These are phyloP conservation scores for Coemansia sp. DNA, from an alignment of 192 early-diverging fungal species.

Conservation along the genomic window DNA sequence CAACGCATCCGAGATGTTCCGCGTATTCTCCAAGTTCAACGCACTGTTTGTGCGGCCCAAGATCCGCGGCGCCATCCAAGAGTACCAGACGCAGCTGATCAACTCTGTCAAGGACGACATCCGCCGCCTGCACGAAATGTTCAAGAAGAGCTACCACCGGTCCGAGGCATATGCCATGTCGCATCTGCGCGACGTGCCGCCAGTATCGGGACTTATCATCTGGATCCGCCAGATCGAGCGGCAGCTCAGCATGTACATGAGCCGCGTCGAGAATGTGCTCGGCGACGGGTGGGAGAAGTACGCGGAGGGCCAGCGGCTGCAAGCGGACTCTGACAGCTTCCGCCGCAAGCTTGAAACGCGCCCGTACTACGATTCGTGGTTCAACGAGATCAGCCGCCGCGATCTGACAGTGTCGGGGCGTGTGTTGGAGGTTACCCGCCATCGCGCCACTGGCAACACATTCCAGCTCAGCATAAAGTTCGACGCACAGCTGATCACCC, in stretches of 20 bases:
- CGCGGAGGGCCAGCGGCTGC: constrained; percentile 92
- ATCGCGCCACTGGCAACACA: constrained; percentile 68
- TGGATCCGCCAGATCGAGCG: constrained; percentile 98
- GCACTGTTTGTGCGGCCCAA: constrained; percentile 98
- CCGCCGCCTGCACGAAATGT: constrained; percentile 90
- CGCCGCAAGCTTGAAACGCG: constrained; percentile 91
- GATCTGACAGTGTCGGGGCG: constrained; percentile 84
- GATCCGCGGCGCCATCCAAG: constrained; percentile 99
- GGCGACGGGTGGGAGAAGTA: constrained; percentile 97
- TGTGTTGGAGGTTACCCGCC: constrained; percentile 85
- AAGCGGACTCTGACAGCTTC: constrained; percentile 86
- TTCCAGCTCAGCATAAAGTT: constrained; percentile 90
- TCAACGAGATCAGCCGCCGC: constrained; percentile 74
- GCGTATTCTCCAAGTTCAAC: constrained; percentile 99
- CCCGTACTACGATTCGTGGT: constrained; percentile 90
- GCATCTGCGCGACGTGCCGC: constrained; percentile 88
- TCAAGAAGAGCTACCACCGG: constrained; percentile 86
- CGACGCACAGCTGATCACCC: constrained; percentile 87
- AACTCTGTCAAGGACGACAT: constrained; percentile 99
- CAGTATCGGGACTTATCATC: constrained; percentile 89
- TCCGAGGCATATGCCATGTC: constrained; percentile 88
- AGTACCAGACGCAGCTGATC: constrained; percentile 98
- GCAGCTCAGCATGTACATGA: constrained; percentile 94
- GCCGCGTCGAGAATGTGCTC: constrained; percentile 95
- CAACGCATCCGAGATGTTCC: constrained; percentile 99